Percentiles rank a stretch among this genome's conserved stretches.
Evolutionary conservation across 1,284 basidiomycete species (phyloP).

Genomic region (Pseudozyma hubeiensis): DNA sequence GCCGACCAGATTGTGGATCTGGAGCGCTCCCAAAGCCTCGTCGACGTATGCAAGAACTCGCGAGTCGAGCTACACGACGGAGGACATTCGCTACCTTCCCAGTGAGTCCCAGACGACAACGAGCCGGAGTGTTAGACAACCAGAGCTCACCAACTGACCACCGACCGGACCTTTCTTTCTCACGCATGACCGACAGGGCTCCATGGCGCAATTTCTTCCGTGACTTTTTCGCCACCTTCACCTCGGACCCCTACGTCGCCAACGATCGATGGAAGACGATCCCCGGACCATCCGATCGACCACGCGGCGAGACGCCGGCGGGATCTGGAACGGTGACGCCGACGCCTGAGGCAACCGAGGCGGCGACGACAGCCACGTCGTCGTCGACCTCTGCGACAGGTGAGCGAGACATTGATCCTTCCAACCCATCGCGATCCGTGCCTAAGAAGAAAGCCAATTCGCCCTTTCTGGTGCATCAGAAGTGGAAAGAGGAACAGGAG

Average conservation of each 20-base stretch:
- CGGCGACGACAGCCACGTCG: slow-evolving; percentile 4
- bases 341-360: slow-evolving; percentile 25
- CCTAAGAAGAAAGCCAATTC: slow-evolving; percentile 63
- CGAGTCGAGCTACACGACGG: slow-evolving; percentile 66
- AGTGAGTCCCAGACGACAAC: slow-evolving; percentile 24
- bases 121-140: neutral
- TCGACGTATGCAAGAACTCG: slow-evolving; percentile 51
- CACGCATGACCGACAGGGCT: slow-evolving; percentile 31
- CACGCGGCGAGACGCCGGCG: slow-evolving; percentile 45
- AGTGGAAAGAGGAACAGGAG: slow-evolving; percentile 58
- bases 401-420: slow-evolving; percentile 62
- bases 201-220: slow-evolving; percentile 66
- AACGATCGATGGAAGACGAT: slow-evolving; percentile 47
- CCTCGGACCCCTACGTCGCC: slow-evolving; percentile 39
- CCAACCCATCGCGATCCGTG: slow-evolving; percentile 55
- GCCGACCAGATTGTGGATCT: slow-evolving; percentile 57
- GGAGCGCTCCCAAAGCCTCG: slow-evolving; percentile 57
- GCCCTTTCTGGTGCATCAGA: slow-evolving; percentile 61
- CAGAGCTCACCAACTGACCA: neutral
- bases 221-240: slow-evolving; percentile 58
- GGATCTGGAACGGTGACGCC: slow-evolving; percentile 50
- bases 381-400: slow-evolving; percentile 31
- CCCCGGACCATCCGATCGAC: slow-evolving; percentile 43
- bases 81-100: slow-evolving; percentile 64
- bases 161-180: slow-evolving; percentile 1